Percentiles rank a stretch among this genome's conserved stretches.
Evolutionary conservation across 176 grass and related monocot species (phyloP).

Genomic region (Carex scoparia): DNA sequence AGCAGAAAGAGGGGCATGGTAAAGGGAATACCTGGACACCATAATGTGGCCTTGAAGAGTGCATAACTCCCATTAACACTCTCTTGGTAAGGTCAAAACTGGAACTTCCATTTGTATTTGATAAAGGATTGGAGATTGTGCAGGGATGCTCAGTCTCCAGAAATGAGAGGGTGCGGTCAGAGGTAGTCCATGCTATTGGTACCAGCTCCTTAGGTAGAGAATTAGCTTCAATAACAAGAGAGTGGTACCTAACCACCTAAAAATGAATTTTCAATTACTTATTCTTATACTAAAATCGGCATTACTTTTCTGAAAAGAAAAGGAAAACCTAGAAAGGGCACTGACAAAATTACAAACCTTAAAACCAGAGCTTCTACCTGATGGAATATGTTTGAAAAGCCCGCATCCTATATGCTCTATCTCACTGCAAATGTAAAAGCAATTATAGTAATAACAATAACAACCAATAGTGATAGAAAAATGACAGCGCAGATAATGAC

Average conservation of each 20-base stretch:
- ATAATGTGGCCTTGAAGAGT: slow-evolving; percentile 75
- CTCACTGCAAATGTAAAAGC: slow-evolving; percentile 51
- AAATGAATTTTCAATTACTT: slow-evolving; percentile 5
- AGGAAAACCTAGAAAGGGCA: neutral
- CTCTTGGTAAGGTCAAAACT: slow-evolving; percentile 19
- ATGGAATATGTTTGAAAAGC: slow-evolving; percentile 71
- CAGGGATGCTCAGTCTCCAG: slow-evolving; percentile 41
- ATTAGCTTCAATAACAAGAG: slow-evolving; percentile 62
- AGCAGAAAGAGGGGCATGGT: neutral
- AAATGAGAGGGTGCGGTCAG: slow-evolving; percentile 52
- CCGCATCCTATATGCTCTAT: slow-evolving; percentile 63
- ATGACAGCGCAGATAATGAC: neutral
- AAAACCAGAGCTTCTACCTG: slow-evolving; percentile 84
- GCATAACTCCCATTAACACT: slow-evolving; percentile 75
- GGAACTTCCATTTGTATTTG: slow-evolving; percentile 11
- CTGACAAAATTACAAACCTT: slow-evolving; percentile 52
- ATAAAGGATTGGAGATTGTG: slow-evolving; percentile 16
- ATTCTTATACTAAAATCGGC: neutral
- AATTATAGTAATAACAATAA: neutral
- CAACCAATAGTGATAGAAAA: neutral
- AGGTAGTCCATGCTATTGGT: slow-evolving; percentile 80
- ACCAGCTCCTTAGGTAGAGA: slow-evolving; percentile 67
- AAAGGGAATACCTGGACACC: slow-evolving; percentile 74
- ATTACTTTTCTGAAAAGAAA: neutral
- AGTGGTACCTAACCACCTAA: slow-evolving; percentile 95